Evolutionary conservation across 345 rosid species (phyloP), one percentile per base, ranked within the genome.

Genomic region (Euclidium syriacum): DNA sequence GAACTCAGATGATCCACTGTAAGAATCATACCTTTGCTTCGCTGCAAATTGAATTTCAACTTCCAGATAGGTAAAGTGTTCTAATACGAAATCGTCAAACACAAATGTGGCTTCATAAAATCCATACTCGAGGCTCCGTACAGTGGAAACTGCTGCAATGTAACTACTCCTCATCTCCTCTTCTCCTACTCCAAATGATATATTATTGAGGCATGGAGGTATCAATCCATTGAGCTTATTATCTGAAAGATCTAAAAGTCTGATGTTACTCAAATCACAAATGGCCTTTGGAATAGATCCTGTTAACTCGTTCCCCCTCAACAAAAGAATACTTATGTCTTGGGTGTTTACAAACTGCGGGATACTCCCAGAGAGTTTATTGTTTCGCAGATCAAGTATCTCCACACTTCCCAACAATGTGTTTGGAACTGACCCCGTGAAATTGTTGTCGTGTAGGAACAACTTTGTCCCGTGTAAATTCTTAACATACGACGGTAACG

Each of bases 151-250:
- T n/a, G n/a, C n/a, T n/a, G n/a, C n/a, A n/a, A n/a, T n/a, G n/a
- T n/a, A n/a, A n/a, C n/a, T n/a, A n/a, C n/a, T n/a, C n/a, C n/a
- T n/a, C n/a, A n/a, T n/a, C n/a, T n/a, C 16, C 10, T 41, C 36
- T 5, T 48, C 3, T 1, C 24, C 23, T 19, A n/a, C 2, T 8
- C 46, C 14, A 41, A 40, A 20, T 22, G 62, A 53, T 16, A 10
- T 11, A 9, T 43, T 53, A 7, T 36, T 22, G 2, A 53, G 52
- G 25, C 70, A 65, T 4, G 70, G 43, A 33, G 62, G 62, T 15
- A 53, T 40, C 3, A 26, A 22, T 4, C 62, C 62, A 32, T 30
- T 53, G n/a, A 65, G 4, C 4, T 7, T 53, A 42, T 65, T 65
- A 2, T 53, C 10, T 0, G 58, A 5, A 50, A 63, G 53, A 60